Base-by-base conservation (phyloP, 2,329 filamentous ascomycete species). In the Arthrobotrys musiformis region DNA sequence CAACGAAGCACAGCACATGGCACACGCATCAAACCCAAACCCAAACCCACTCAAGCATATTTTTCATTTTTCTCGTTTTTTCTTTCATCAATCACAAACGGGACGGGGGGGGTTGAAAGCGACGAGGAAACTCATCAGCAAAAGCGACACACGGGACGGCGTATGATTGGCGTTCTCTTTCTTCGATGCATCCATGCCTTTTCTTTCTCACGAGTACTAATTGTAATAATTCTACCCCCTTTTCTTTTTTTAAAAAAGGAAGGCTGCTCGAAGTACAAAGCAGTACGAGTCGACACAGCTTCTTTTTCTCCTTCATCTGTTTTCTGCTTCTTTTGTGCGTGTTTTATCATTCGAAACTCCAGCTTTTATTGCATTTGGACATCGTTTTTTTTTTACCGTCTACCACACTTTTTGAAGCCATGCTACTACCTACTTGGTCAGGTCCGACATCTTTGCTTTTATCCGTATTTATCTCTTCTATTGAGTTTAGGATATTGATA, bases 131-230 rank as follows among this genome's bases (percentile, higher is more conserved):
- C 33, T 35, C 50, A 56, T 58, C 13, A 58, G 19, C 54, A 58
- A 22, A 35, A 37, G n/a, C 30, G 11, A 19, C 54, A 58, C 54
- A 58, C 30, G 54, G 50, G 17, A 58, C 22, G 68, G 72, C 72
- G 72, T 76, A 61, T 46, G 58, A 70, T 24, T 70, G 72, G 72
- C 46, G 63, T 76, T 63, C 11, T 24, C 35, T 30, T 22, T 52
- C 8, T 61, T 26, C 7, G 26, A 44, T 63, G 15, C 37, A 28
- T 42, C 24, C 4, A 35, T 19, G 37, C 13, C 42, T 35, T 62
- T 17, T 52, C 24, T 54, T 19, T 52, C 22, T 52, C 19, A 17
- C 13, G 40, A 70, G 56, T 60, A 63, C 13, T 62, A 46, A 68
- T 68, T 68, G 48, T 68, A 68, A 68, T 68, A 58, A 56, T 56